These are phyloP conservation scores for Cyberlindnera saturnus DNA, from an alignment of 805 yeast genomes.

Conservation along the genomic window DNA sequence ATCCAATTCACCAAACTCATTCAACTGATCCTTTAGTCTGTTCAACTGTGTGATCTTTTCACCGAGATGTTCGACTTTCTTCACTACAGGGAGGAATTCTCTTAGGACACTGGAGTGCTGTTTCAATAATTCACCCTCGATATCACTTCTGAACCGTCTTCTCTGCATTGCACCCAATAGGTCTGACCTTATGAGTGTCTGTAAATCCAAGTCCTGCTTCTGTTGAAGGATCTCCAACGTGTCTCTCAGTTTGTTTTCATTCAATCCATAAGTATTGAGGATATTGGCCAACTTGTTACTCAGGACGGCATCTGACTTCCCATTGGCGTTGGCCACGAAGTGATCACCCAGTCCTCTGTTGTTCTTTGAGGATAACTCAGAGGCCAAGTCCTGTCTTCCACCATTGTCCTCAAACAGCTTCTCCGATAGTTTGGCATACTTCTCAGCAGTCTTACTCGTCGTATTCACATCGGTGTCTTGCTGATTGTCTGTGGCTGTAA, in stretches of 20 bases:
- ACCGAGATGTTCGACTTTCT: slow-evolving; percentile 31
- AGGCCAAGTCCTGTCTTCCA: neutral
- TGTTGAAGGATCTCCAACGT: slow-evolving; percentile 28
- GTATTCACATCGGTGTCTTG: slow-evolving; percentile 6
- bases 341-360: too few relatives aligned
- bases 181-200: slow-evolving; percentile 25
- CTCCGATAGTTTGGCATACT: slow-evolving; percentile 44
- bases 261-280: slow-evolving; percentile 27
- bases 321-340: neutral
- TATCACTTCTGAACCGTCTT: slow-evolving; percentile 49
- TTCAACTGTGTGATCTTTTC: slow-evolving; percentile 16
- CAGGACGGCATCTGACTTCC: slow-evolving; percentile 22
- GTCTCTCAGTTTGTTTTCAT: slow-evolving; percentile 28
- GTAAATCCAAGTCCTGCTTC: slow-evolving; percentile 24
- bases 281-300: slow-evolving; percentile 30
- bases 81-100: slow-evolving; percentile 38
- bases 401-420: slow-evolving; percentile 26
- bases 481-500: slow-evolving; percentile 2
- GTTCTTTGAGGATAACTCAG: too few relatives aligned
- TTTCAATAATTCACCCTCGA: slow-evolving; percentile 55
- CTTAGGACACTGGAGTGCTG: slow-evolving; percentile 46
- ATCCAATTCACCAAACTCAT: slow-evolving; percentile 9
- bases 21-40: slow-evolving; percentile 8
- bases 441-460: slow-evolving; percentile 30
- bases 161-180: slow-evolving; percentile 55